Evolutionary conservation across 2,329 filamentous ascomycete species (phyloP), one percentile per base, ranked within the genome.

Genomic region (Cercospora zeae-maydis): DNA sequence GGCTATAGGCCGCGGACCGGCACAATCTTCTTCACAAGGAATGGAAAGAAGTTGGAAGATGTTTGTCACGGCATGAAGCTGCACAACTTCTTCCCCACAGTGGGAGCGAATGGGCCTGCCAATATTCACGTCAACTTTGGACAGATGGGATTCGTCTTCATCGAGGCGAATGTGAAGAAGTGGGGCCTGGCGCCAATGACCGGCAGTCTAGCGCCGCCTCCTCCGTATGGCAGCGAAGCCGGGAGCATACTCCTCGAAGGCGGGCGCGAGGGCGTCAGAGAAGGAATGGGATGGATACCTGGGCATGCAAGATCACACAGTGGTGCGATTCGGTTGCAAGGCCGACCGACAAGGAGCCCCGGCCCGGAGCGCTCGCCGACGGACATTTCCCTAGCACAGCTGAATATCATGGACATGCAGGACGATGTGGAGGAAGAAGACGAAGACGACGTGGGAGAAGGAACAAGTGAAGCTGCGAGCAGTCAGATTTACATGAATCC

Each of bases 121-220:
- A 88, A 88, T 33, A 86, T 99, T 1, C 93, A 99, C 75, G 95
- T 98, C 74, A 99, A 99, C 76, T 96, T 99, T 75, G 95, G 95
- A 7, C 95, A 99, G 76, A 91, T 95, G 73, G 95, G 95, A 34
- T 99, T 98, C 74, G 95, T 99, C 54, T 99, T 98, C 74, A 98
- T 99, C 71, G 95, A 99, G 78, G 95, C 93, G 66, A 99, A 99
- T 73, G 95, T 99, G 64, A 99, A 99, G 86, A 99, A 98, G 82
- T 99, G 95, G 95, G 95, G 95, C 1, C 81, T 99, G 60, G 95
- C 95, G 53, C 95, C 95, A 4, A 96, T 96, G 84, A 97, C 92
- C 1, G 95, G 95, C 63, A 96, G 92, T 72, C 83, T 99, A 63
- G 95, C 95, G 30, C 95, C 95, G 14, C 95, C 95, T 47, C 95